Evolutionary conservation across 129 eudicot genomes (phyloP), one percentile per base, ranked within the genome.

Genomic region (Lactuca saligna): DNA sequence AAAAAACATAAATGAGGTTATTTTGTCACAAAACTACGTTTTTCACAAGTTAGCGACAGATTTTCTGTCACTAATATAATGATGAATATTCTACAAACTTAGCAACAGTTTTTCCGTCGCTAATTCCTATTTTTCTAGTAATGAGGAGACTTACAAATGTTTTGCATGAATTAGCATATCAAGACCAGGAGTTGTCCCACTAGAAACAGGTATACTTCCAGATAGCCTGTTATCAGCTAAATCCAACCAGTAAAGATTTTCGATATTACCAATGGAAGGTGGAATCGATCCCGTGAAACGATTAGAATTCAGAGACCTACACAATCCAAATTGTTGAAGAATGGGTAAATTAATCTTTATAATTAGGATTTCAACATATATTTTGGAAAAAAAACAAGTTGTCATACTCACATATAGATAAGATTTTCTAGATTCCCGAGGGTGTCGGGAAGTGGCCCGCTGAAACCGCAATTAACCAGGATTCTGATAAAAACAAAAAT

Each of bases 161-260:
- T 70, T 81, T 70, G 92, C 73, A 9, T 81, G 17, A 57, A 73
- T 33, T 65, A 93, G 87, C 90, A 79, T 68, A 73, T 93, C 98
- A 71, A 93, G 93, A 63, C 98, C 98, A 56, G 92, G 87, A 12
- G 66, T 54, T 49, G 51, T 77, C 37, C 79, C 88, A 67, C 15
- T 68, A 48, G 98, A 93, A 79, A 93, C 95, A 1, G 98, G 98
- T 74, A 93, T 79, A 0, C 63, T 17, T 75, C 98, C 98, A 13
- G 75, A 65, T 66, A 93, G 93, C 62, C 44, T 57, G 71, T 93
- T 93, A 67, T 89, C 92, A 11, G 96, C 95, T 42, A 92, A 65
- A 78, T 93, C 98, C 71, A 93, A 83, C 98, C 96, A 93, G 76
- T 84, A 81, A 58, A 93, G 91, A 50, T 83, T 79, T 55, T 51